Percentiles rank a stretch among this genome's conserved stretches.
phyloP scores from a whole-genome alignment of 306 rosid genomes.

The Vigna radiata region DNA sequence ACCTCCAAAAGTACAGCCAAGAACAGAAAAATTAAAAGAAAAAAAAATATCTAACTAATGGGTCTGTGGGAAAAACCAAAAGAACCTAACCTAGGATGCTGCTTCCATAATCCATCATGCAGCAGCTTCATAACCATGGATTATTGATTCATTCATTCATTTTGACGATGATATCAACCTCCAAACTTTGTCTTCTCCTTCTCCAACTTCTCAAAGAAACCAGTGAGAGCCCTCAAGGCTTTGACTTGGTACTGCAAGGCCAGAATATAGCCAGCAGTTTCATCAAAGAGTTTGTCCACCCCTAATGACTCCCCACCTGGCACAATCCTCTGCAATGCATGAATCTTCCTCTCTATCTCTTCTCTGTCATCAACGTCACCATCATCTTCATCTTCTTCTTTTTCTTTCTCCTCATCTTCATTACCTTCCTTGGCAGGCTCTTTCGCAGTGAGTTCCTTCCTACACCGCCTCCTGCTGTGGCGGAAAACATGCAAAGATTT shows the following conservation, averaged over 20 bases:
- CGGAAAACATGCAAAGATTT: slow-evolving; percentile 47
- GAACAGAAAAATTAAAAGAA: background rate
- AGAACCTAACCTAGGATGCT: slow-evolving; percentile 34
- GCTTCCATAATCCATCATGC: slow-evolving; percentile 10
- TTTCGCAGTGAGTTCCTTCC: background rate
- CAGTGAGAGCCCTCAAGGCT: slow-evolving; percentile 69
- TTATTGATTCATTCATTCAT: slow-evolving; percentile 4
- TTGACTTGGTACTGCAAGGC: slow-evolving; percentile 77
- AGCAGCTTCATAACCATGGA: background rate
- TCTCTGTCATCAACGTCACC: slow-evolving; percentile 60
- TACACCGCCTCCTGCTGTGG: slow-evolving; percentile 29
- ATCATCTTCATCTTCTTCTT: slow-evolving; percentile 40
- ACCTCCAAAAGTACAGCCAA: slow-evolving; percentile 40
- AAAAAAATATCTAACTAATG: slow-evolving; percentile 44
- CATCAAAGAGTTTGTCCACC: slow-evolving; percentile 82
- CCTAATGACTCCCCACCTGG: slow-evolving; percentile 79
- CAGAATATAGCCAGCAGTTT: slow-evolving; percentile 84
- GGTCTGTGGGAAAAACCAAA: slow-evolving; percentile 5
- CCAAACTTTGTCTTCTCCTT: slow-evolving; percentile 76
- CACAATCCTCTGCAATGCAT: slow-evolving; percentile 86
- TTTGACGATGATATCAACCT: slow-evolving; percentile 46
- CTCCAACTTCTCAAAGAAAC: slow-evolving; percentile 66
- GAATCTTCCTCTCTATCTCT: slow-evolving; percentile 78
- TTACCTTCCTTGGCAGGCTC: background rate
- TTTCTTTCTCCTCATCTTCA: slow-evolving; percentile 28